Evolutionary conservation across 495 filamentous ascomycete genomes (phyloP).

Genomic region (Evansstolkia leycettana): DNA sequence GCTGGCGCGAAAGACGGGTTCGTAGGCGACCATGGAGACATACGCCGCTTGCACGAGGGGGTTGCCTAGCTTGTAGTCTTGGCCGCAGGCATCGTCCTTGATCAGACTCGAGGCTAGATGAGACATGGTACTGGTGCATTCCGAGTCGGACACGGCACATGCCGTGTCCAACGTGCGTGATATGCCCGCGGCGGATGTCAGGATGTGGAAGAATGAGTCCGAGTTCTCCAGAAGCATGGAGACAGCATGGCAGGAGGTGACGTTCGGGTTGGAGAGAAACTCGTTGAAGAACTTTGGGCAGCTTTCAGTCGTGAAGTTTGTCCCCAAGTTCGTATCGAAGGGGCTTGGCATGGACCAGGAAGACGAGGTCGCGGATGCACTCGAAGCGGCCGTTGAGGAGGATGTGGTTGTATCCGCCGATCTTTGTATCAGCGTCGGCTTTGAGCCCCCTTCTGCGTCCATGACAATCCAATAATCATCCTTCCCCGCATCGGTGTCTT

Average conservation of each 20-base stretch:
- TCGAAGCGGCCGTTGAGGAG: neutral
- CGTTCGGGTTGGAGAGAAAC: conserved; percentile 50
- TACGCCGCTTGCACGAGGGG: conserved; percentile 64
- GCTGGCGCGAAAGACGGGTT: conserved; percentile 61
- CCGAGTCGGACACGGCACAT: conserved; percentile 47
- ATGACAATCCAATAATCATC: neutral
- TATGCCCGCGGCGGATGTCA: conserved; percentile 50
- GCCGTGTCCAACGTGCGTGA: conserved; percentile 59
- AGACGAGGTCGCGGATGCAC: neutral
- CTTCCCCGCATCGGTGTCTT: neutral
- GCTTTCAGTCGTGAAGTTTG: conserved; percentile 49
- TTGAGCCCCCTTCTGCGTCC: neutral
- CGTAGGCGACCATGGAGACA: conserved; percentile 57
- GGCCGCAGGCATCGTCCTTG: conserved; percentile 46
- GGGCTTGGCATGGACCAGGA: conserved; percentile 42
- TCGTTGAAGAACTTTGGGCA: conserved; percentile 58
- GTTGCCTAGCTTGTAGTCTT: conserved; percentile 54
- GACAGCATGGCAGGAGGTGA: conserved; percentile 58
- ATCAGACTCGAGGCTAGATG: conserved; percentile 47
- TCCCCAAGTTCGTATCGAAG: conserved; percentile 58
- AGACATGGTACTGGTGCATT: conserved; percentile 49
- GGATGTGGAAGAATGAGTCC: conserved; percentile 63
- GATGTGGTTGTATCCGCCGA: neutral
- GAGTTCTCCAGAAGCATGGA: conserved; percentile 64
- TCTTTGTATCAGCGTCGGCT: neutral